A percentile compares a stretch with the other conserved stretches of the same genome.
These are phyloP conservation scores for Heterobasidion parviporum DNA, from an alignment of 1,284 basidiomycete species.

Conservation along the genomic window DNA sequence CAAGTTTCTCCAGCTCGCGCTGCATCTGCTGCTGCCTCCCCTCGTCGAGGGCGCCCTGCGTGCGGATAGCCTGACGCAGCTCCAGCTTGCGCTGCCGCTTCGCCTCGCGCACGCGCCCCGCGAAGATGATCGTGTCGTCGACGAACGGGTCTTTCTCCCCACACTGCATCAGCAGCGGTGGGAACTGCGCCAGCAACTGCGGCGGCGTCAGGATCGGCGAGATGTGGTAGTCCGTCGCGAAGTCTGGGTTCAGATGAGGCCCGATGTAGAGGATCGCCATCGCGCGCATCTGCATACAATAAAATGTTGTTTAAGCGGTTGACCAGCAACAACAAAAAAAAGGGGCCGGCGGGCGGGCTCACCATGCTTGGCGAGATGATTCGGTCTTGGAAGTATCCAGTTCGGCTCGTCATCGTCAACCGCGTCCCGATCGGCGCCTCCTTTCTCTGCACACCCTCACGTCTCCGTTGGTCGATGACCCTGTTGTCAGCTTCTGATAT, in stretches of 20 bases:
- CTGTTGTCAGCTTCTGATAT: conserved; percentile 9
- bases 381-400: conserved; percentile 90
- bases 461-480: conserved; percentile 15
- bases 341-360: conserved; percentile 21
- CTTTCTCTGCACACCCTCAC: conserved; percentile 16
- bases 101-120: conserved; percentile 87
- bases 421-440: conserved; percentile 65
- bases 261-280: conserved; percentile 98
- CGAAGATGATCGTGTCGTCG: conserved; percentile 93
- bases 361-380: conserved; percentile 91
- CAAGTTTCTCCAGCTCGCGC: conserved; percentile 49
- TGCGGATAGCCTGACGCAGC: conserved; percentile 40
- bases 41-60: conserved; percentile 24
- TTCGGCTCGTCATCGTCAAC: conserved; percentile 93
- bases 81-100: conserved; percentile 76
- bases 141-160: conserved; percentile 97
- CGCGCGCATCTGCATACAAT: conserved; percentile 74
- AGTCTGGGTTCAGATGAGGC: conserved; percentile 86
- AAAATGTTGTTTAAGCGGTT: not conserved
- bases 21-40: conserved; percentile 31
- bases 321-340: too few relatives aligned
- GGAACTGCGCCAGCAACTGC: conserved; percentile 83
- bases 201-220: conserved; percentile 89
- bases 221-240: conserved; percentile 90
- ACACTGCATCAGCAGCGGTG: conserved; percentile 86